Percentiles rank a stretch among this genome's conserved stretches.
These are phyloP conservation scores for Schwanniomyces pseudopolymorphus DNA, from an alignment of 805 yeast genomes.

Conservation along the genomic window DNA sequence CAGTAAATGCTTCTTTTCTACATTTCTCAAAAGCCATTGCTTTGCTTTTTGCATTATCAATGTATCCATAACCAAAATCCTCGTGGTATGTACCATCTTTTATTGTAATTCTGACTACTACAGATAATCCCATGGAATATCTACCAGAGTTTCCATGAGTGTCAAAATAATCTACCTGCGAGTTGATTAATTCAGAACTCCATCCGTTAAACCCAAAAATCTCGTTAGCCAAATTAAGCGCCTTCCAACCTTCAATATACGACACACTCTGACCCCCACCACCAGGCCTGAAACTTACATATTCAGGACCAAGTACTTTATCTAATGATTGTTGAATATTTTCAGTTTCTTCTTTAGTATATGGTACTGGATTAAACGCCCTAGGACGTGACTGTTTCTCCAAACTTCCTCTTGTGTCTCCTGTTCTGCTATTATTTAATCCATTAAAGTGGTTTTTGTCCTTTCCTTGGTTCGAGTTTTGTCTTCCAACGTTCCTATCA, in stretches of 20 bases:
- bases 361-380: slow-evolving; percentile 23
- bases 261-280: slow-evolving; percentile 69
- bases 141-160: slow-evolving; percentile 53
- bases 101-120: slow-evolving; percentile 67
- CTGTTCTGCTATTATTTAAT: not conserved
- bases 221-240: slow-evolving; percentile 74
- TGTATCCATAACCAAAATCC: slow-evolving; percentile 72
- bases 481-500: not conserved
- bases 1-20: slow-evolving; percentile 82
- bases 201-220: slow-evolving; percentile 85
- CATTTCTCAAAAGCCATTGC: slow-evolving; percentile 79
- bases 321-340: slow-evolving; percentile 33
- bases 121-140: slow-evolving; percentile 66
- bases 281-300: slow-evolving; percentile 71
- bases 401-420: not conserved
- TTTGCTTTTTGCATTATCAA: slow-evolving; percentile 67
- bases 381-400: not conserved
- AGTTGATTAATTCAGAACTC: slow-evolving; percentile 67
- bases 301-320: slow-evolving; percentile 68
- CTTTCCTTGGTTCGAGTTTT: not conserved
- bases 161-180: slow-evolving; percentile 71
- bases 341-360: slow-evolving; percentile 31
- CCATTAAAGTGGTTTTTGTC: not conserved
- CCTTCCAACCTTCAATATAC: slow-evolving; percentile 83
- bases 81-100: slow-evolving; percentile 83